phyloP scores from a whole-genome alignment of 2,329 filamentous ascomycete genomes.

The Cryphonectria radicalis region DNA sequence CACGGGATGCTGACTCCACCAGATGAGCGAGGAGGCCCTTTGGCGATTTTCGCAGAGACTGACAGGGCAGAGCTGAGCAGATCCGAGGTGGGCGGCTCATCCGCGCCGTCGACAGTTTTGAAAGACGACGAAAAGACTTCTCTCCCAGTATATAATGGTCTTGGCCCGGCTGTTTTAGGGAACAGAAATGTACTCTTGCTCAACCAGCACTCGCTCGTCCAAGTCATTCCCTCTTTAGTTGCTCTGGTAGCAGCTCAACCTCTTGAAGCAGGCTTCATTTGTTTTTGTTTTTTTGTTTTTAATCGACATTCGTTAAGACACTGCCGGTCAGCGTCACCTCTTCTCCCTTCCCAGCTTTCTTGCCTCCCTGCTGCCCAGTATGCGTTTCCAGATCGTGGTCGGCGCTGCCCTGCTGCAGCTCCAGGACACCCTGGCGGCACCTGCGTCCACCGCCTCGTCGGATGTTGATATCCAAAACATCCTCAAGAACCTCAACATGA shows the following conservation, averaged over 20 bases:
- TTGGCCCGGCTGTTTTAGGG: background rate
- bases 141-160: background rate
- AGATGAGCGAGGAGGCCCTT: background rate
- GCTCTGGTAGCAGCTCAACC: constrained; percentile 1
- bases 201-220: constrained; percentile 6
- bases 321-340: constrained; percentile 6
- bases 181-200: background rate
- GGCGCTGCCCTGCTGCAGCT: constrained; percentile 3
- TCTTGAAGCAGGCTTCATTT: constrained; percentile 4
- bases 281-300: background rate
- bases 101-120: background rate
- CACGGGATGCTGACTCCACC: background rate
- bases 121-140: background rate
- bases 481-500: constrained; percentile 5
- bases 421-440: background rate
- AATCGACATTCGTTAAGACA: background rate
- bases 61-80: background rate
- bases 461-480: background rate
- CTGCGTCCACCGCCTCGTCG: background rate
- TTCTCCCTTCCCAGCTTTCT: background rate
- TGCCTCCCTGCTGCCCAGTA: background rate
- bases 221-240: background rate
- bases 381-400: background rate
- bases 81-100: background rate
- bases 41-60: background rate